Base-by-base conservation (phyloP, 1,284 basidiomycete species). In the Coniophora puteana region DNA sequence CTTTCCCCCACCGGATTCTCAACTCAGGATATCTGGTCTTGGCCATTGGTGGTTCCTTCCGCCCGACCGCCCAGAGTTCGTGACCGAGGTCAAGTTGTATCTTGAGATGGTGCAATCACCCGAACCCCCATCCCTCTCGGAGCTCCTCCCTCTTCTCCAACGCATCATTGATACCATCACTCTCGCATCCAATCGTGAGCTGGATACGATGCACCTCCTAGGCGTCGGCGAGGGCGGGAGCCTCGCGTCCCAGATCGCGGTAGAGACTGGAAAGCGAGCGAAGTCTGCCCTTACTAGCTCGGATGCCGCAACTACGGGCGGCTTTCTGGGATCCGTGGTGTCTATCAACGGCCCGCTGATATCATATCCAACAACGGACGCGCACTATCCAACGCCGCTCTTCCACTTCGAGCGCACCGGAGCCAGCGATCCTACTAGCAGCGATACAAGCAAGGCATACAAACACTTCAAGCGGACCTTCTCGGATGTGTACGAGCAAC, bases 221-320 rank as follows among this genome's bases (percentile, higher is more conserved):
- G 93, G 93, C 4, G 96, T 92, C 53, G 90, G 78, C 1, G 93
- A 96, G 61, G 93, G 93, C 1, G 93, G 90, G 0, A 89, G 74
- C 21, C 77, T 91, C 25, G 88, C 80, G 3, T 74, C 77, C 1
- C 91, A 96, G 59, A 68, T 82, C 74, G 69, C 12, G 51, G 38
- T 56, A 18, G 55, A 71, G 50, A 55, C 68, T 29, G 57, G 64
- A 39, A 50, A 53, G 36, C 45, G 56, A 48, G 45, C 52, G 50
- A 49, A 50, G 46, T 43, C 43, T 8, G 29, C 46, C 11, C 31
- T 29, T 31, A 12, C 49, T 33, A 14, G 24, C 38, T 5, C 38
- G 20, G 25, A 18, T 35, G 28, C 40, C 22, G 14, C 41, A 31
- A 40, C 37, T 36, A 18, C 16, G 18, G 14, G 50, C 57, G 10